Evolutionary conservation across 2,329 filamentous ascomycete species (phyloP).

Genomic region (Chalaropsis thielavioides): DNA sequence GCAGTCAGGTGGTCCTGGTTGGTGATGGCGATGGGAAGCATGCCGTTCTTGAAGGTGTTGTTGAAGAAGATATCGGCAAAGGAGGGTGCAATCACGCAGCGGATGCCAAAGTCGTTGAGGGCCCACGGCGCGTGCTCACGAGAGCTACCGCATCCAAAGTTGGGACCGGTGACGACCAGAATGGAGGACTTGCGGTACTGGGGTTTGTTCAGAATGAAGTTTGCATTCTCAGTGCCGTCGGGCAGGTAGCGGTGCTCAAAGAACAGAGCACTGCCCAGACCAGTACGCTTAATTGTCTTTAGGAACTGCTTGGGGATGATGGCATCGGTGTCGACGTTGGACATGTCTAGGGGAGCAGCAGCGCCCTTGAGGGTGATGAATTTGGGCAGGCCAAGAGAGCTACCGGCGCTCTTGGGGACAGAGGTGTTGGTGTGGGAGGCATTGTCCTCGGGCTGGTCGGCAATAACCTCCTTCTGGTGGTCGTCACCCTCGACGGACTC

Average conservation of each 20-base stretch:
- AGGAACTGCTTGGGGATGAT: slow-evolving; percentile 99
- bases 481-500: slow-evolving; percentile 39
- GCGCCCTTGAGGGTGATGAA: slow-evolving; percentile 76
- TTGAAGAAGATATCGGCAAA: slow-evolving; percentile 80
- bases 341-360: slow-evolving; percentile 71
- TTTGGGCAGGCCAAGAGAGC: slow-evolving; percentile 57
- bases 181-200: slow-evolving; percentile 77
- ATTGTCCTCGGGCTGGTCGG: slow-evolving; percentile 49
- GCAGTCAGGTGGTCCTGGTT: slow-evolving; percentile 51
- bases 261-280: slow-evolving; percentile 79
- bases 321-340: slow-evolving; percentile 96
- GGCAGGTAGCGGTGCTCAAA: slow-evolving; percentile 64
- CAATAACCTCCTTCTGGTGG: slow-evolving; percentile 37
- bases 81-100: slow-evolving; percentile 78
- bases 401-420: slow-evolving; percentile 30
- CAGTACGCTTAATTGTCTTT: slow-evolving; percentile 97
- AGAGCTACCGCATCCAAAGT: slow-evolving; percentile 89
- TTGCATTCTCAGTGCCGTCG: slow-evolving; percentile 58
- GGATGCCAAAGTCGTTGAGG: slow-evolving; percentile 90
- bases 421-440: slow-evolving; percentile 50
- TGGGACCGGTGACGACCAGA: slow-evolving; percentile 76
- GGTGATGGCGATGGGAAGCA: slow-evolving; percentile 71
- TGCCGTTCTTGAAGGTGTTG: slow-evolving; percentile 99
- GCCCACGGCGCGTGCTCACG: slow-evolving; percentile 97
- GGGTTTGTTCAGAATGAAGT: slow-evolving; percentile 82